A percentile compares a stretch with the other conserved stretches of the same genome.
phyloP scores from a whole-genome alignment of 73 alveolate genomes.

The Paramecium sexaurelia region DNA sequence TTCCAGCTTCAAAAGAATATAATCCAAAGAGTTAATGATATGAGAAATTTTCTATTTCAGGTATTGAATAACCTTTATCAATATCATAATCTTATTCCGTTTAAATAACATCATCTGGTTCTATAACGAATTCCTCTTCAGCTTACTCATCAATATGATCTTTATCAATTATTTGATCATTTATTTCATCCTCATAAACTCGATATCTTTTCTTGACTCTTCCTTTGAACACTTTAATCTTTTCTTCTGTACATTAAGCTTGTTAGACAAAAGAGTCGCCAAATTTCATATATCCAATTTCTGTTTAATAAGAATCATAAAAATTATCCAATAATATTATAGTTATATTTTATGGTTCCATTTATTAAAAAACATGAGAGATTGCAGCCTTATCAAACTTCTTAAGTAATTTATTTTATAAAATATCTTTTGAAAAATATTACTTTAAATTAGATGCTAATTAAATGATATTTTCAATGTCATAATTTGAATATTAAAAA shows the following conservation, averaged over 20 bases:
- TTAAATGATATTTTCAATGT: neutral
- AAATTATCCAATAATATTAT: slow-evolving; percentile 19
- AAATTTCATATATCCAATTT: neutral
- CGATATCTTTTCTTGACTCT: slow-evolving; percentile 4
- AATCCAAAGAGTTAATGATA: slow-evolving; percentile 20
- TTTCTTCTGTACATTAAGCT: neutral
- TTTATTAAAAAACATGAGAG: neutral
- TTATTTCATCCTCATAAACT: neutral
- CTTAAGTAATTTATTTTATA: neutral
- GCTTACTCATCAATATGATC: neutral
- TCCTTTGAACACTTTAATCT: neutral
- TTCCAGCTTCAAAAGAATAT: slow-evolving; percentile 8
- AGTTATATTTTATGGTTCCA: neutral
- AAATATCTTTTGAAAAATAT: slow-evolving; percentile 14
- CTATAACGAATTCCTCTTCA: neutral
- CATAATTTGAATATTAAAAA: neutral
- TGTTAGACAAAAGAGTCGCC: neutral
- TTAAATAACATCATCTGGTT: neutral
- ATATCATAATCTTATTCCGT: slow-evolving; percentile 29
- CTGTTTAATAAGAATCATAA: neutral
- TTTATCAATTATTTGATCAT: neutral
- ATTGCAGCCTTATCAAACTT: neutral
- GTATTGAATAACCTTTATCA: neutral
- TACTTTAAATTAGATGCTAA: neutral
- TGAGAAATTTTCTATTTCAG: neutral